Evolutionary conservation across 257 asterid genomes (phyloP), one percentile per base, ranked within the genome.

Genomic region (Paulownia fortunei): DNA sequence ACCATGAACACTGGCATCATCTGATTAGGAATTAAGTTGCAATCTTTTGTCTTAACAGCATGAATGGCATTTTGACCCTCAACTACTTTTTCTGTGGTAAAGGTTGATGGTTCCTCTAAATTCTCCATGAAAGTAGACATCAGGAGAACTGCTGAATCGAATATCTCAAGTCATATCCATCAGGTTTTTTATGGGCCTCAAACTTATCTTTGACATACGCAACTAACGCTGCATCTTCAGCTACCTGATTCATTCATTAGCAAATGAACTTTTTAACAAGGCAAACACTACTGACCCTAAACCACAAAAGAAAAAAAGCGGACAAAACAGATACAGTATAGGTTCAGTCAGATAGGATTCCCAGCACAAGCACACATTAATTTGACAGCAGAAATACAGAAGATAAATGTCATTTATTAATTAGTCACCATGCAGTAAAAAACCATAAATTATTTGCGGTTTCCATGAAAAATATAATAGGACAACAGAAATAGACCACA

Each of bases 171-270:
- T 67, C 82, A 39, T 47, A 18, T 62, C 72, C 83, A 55, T 63
- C 82, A 68, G 83, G 70, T 44, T 72, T 81, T 42, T 58, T 80
- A 80, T 81, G 78, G 49, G 83, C 76, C 54, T 79, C 84, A 77
- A 84, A 86, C 72, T 79, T 80, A 72, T 81, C 79, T 73, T 79
- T 82, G 51, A 89, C 58, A 52, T 34, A 59, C 54, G 87, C 69
- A 78, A 82, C 88, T 60, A 88, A 69, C 23, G 82, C 76, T 56
- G 82, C 80, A 80, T 90, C 92, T 86, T 95, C 99, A 73, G 86
- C 83, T 41, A 95, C 97, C 99, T 95, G 90, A 81, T 75, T 67
- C 74, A 46, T 78, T 70, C 58, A 81, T 42, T 2, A 82, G 60
- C 56, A 72, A 18, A 59, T 42, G 27, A 44, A 44, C 62, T 44